phyloP scores from a whole-genome alignment of 352 stramenopile genomes.

The Phytophthora pistaciae region DNA sequence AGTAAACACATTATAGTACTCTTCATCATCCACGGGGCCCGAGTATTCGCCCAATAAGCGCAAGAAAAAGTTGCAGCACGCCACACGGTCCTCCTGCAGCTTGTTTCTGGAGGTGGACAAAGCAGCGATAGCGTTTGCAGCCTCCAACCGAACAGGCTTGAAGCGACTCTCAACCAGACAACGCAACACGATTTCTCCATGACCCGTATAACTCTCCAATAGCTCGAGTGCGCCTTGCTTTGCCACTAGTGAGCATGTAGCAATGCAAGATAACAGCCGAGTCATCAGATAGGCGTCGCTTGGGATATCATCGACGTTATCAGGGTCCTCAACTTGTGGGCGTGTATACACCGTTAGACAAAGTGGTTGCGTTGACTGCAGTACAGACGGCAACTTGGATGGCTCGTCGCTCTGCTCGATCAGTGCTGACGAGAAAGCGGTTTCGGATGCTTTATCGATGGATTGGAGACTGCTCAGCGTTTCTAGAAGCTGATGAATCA shows the following conservation, averaged over 20 bases:
- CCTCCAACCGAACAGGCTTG: slow-evolving; percentile 57
- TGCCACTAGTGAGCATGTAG: slow-evolving; percentile 44
- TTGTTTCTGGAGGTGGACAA: slow-evolving; percentile 59
- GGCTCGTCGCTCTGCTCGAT: neutral
- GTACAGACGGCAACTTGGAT: slow-evolving; percentile 9
- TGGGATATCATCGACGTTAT: slow-evolving; percentile 59
- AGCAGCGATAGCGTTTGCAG: slow-evolving; percentile 52
- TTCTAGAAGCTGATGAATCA: slow-evolving; percentile 58
- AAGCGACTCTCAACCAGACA: slow-evolving; percentile 58
- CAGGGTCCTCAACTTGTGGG: slow-evolving; percentile 50
- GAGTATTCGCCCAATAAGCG: slow-evolving; percentile 58
- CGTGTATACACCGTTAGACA: slow-evolving; percentile 44
- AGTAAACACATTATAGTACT: slow-evolving; percentile 76
- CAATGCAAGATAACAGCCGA: slow-evolving; percentile 57
- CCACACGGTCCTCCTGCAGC: slow-evolving; percentile 49
- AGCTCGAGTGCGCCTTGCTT: slow-evolving; percentile 42
- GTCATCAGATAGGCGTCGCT: slow-evolving; percentile 69
- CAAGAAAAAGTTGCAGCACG: slow-evolving; percentile 60
- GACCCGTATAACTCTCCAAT: slow-evolving; percentile 45
- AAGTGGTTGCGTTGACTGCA: slow-evolving; percentile 24
- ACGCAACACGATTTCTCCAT: slow-evolving; percentile 52
- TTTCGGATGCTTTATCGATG: slow-evolving; percentile 23
- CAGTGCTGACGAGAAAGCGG: slow-evolving; percentile 1
- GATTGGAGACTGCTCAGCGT: slow-evolving; percentile 46
- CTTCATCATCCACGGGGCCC: slow-evolving; percentile 48